Base-by-base conservation (phyloP, 163 green algal genomes). In the Chloromonas sp. region DNA sequence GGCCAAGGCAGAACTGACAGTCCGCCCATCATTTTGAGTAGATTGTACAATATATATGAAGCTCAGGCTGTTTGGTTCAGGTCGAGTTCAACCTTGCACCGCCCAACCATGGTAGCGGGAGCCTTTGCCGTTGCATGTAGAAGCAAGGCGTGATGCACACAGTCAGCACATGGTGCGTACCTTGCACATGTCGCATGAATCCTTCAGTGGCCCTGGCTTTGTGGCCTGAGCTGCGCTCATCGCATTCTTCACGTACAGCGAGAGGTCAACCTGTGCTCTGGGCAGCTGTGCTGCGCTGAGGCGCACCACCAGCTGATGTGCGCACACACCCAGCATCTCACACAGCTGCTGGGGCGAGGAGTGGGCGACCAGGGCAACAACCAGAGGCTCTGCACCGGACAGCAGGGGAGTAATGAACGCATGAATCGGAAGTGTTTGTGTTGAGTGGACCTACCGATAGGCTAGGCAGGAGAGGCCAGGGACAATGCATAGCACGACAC, bases 281-380 rank as follows among this genome's bases (percentile, higher is more conserved):
- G 77, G 15, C 77, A 81, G 66, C 66, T 74, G 66, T 11, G 66
- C 66, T 11, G 5, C 11, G 66, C 66, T 74, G 66, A 74, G 66
- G 36, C 77, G 77, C 15, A 77, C 77, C 5, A 58, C 58, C 15
- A 79, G 13, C 15, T 70, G 60, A 66, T 86, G n/a, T n/a, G 80
- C 0, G 78, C 85, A 88, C 15, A 78, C 60, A 1, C 85, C 85
- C 61, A 84, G 15, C 82, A 88, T 77, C 57, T 1, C n/a, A 78
- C 85, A 88, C 61, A 88, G 76, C 2, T 76, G 82, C 1, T 82
- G 62, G 61, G 81, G 15, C 14, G 13, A 15, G 1, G 81, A 61
- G 14, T 61, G 2, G 3, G 70, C 61, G 1, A 84, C 15, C 59
- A 84, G 58, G 0, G 62, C 61, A 3, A 79, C 61, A 61, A 84